Evolutionary conservation across 2,329 filamentous ascomycete species (phyloP).

Genomic region (Triangularia setosa): DNA sequence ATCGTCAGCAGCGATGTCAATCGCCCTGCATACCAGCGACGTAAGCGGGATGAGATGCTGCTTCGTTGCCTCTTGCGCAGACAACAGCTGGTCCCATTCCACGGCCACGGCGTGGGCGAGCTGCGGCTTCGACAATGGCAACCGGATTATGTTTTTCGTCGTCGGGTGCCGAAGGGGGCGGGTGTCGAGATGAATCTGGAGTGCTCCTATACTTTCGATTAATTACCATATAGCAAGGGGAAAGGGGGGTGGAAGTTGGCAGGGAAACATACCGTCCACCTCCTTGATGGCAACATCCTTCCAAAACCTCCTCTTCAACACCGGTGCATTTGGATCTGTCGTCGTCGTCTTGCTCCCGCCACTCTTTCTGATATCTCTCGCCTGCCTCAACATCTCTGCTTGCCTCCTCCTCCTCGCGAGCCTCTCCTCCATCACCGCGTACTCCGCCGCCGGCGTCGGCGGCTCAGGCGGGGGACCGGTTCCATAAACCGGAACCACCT

Average conservation of each 20-base stretch:
- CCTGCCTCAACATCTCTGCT: constrained; percentile 50
- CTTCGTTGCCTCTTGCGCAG: constrained; percentile 77
- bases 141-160: constrained; percentile 64
- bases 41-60: constrained; percentile 89
- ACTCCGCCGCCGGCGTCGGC: constrained; percentile 44
- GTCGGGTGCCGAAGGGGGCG: constrained; percentile 74
- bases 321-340: constrained; percentile 34
- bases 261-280: constrained; percentile 55
- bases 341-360: background rate
- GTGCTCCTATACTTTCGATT: constrained; percentile 33
- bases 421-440: constrained; percentile 33
- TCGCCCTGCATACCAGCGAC: constrained; percentile 74
- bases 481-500: constrained; percentile 28
- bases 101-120: constrained; percentile 82
- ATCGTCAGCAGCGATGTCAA: constrained; percentile 68
- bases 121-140: constrained; percentile 73
- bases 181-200: constrained; percentile 69
- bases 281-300: constrained; percentile 71
- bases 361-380: constrained; percentile 41
- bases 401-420: constrained; percentile 51
- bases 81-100: constrained; percentile 86
- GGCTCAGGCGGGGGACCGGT: constrained; percentile 53
- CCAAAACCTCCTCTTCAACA: constrained; percentile 76
- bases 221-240: background rate
- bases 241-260: constrained; percentile 3